Percentiles rank a stretch among this genome's conserved stretches.
These are phyloP conservation scores for Pugionium cornutum DNA, from an alignment of 345 rosid genomes.

Conservation along the genomic window DNA sequence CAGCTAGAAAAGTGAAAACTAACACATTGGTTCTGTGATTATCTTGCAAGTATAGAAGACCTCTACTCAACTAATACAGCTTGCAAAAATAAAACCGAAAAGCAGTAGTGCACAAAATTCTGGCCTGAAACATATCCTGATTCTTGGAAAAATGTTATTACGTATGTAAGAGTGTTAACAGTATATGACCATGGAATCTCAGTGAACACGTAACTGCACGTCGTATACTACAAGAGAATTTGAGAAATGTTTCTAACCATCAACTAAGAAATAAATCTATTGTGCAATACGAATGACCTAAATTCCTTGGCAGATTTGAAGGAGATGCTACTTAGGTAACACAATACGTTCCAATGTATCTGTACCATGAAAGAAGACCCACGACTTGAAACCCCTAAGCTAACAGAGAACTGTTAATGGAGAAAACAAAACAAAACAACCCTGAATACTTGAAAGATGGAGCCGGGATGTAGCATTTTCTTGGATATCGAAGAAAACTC, in stretches of 20 bases:
- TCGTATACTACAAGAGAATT: neutral
- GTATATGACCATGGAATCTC: conserved; percentile 1
- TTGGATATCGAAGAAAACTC: conserved; percentile 6
- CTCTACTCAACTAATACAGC: neutral
- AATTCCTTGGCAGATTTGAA: neutral
- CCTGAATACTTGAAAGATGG: conserved; percentile 14
- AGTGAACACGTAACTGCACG: conserved; percentile 17
- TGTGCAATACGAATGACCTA: neutral
- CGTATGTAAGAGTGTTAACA: neutral
- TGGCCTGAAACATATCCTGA: neutral
- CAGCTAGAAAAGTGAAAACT: neutral
- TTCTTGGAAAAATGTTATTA: neutral
- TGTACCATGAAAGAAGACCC: neutral
- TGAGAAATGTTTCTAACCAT: neutral
- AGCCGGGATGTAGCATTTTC: conserved; percentile 2
- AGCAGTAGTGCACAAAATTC: neutral
- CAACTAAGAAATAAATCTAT: neutral
- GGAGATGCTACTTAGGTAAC: neutral
- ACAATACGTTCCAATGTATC: conserved; percentile 1
- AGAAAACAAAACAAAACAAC: neutral
- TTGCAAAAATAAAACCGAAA: conserved; percentile 4
- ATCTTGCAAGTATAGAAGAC: neutral
- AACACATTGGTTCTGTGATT: neutral
- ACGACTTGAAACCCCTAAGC: neutral
- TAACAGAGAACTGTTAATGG: neutral